A percentile compares a stretch with the other conserved stretches of the same genome.
Evolutionary conservation across 176 grass and related monocot genomes (phyloP).

Genomic region (Musa itinerans): DNA sequence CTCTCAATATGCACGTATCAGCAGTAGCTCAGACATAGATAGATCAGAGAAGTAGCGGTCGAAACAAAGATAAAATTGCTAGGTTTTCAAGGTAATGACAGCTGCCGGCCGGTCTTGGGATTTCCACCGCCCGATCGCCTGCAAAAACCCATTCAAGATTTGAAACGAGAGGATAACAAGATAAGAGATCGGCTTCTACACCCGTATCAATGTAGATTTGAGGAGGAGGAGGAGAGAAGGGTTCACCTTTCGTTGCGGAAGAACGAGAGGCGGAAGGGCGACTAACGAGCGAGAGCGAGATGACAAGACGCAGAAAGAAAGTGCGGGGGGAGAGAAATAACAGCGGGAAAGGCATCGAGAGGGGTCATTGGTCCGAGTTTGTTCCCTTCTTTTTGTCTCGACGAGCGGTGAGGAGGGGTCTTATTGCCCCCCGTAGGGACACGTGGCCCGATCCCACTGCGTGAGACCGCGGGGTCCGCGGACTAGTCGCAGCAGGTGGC

Average conservation of each 20-base stretch:
- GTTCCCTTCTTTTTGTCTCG: neutral
- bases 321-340: neutral
- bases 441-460: neutral
- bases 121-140: neutral
- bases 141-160: neutral
- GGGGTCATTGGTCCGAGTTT: too few relatives aligned
- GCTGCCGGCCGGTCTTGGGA: too few relatives aligned
- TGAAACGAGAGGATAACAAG: neutral
- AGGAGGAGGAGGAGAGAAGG: conserved; percentile 12
- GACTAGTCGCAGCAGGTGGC: too few relatives aligned
- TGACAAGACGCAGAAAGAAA: neutral
- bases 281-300: neutral
- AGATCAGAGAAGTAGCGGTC: too few relatives aligned
- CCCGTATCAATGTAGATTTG: neutral
- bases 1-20: conserved; percentile 11
- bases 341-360: too few relatives aligned
- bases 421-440: neutral
- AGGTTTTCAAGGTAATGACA: too few relatives aligned
- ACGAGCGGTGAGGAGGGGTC: neutral
- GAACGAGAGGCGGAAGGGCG: neutral
- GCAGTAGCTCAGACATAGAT: conserved; percentile 8
- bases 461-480: too few relatives aligned
- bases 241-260: neutral
- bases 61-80: too few relatives aligned
- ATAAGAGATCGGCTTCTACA: neutral